These are phyloP conservation scores for Linderniella brevidens DNA, from an alignment of 257 asterid species.

Conservation along the genomic window DNA sequence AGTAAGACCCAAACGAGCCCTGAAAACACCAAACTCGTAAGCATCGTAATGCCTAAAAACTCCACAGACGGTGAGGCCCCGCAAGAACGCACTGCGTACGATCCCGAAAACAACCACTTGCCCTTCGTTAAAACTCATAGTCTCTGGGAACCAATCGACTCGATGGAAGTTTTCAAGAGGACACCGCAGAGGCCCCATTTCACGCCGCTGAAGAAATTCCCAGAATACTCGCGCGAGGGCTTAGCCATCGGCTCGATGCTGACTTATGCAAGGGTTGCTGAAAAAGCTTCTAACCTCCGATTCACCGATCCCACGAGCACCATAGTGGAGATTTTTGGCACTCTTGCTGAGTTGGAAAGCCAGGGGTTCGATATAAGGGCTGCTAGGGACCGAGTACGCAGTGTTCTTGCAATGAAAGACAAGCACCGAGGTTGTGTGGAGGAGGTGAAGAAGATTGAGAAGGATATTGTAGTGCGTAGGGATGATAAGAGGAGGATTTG, in stretches of 20 bases:
- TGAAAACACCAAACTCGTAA: no score
- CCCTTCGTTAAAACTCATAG: constrained; percentile 43
- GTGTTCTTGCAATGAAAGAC: constrained; percentile 20
- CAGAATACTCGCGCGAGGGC: constrained; percentile 66
- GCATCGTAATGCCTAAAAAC: no score
- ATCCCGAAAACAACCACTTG: constrained; percentile 9
- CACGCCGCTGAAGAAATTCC: constrained; percentile 25
- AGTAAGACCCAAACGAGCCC: no score
- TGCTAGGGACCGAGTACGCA: constrained; percentile 20
- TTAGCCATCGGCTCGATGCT: constrained; percentile 72
- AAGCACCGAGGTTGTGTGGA: constrained; percentile 19
- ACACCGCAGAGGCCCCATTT: constrained; percentile 86
- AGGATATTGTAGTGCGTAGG: constrained; percentile 14
- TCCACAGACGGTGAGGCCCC: no score
- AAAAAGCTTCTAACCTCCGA: constrained; percentile 28
- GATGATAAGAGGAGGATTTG: constrained; percentile 16
- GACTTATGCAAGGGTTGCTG: constrained; percentile 38
- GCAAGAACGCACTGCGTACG: no score
- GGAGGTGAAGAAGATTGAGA: constrained; percentile 12
- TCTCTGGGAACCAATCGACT: constrained; percentile 57
- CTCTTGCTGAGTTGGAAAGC: constrained; percentile 38
- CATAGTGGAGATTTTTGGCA: constrained; percentile 34
- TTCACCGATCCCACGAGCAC: constrained; percentile 23
- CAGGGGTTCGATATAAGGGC: constrained; percentile 47
- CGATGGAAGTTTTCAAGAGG: constrained; percentile 51